A percentile compares a stretch with the other conserved stretches of the same genome.
Conservation (phyloP, 2,329 filamentous ascomycete genomes). For the Talaromyces pinophilus region DNA sequence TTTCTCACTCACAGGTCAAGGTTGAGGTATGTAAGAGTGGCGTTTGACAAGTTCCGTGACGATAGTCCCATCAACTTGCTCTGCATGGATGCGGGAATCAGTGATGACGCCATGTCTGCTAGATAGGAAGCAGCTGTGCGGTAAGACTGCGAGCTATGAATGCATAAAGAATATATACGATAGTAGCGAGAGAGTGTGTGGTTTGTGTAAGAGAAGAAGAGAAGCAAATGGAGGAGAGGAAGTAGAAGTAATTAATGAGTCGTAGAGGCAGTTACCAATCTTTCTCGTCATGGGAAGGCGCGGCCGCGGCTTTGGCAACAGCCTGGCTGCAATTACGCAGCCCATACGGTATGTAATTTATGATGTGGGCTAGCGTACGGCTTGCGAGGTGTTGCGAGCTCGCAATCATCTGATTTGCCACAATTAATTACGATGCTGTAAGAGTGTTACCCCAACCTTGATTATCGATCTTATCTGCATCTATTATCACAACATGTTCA, state of each 20-base stretch:
- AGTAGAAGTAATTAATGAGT: neutral
- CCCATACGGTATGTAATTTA: neutral
- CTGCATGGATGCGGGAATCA: slow-evolving; percentile 47
- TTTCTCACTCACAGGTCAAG: slow-evolving; percentile 45
- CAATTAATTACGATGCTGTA: slow-evolving; percentile 6
- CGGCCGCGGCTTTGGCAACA: neutral
- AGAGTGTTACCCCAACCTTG: neutral
- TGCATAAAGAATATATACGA: slow-evolving; percentile 20
- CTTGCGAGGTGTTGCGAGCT: slow-evolving; percentile 15
- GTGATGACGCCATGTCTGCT: slow-evolving; percentile 42
- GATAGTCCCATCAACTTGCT: slow-evolving; percentile 45
- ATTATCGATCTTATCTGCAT: neutral
- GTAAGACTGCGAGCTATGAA: slow-evolving; percentile 10
- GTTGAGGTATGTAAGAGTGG: slow-evolving; percentile 40
- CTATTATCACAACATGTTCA: neutral
- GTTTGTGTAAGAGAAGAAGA: neutral
- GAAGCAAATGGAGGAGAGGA: neutral
- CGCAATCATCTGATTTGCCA: neutral
- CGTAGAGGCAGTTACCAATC: neutral
- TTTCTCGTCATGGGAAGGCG: slow-evolving; percentile 3
- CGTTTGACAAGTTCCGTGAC: slow-evolving; percentile 34
- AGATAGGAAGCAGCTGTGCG: slow-evolving; percentile 9
- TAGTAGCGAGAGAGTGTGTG: slow-evolving; percentile 15
- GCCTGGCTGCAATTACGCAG: neutral
- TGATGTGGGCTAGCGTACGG: neutral